These are phyloP conservation scores for Calocybe cyanea DNA, from an alignment of 768 basidiomycete genomes.

Conservation along the genomic window DNA sequence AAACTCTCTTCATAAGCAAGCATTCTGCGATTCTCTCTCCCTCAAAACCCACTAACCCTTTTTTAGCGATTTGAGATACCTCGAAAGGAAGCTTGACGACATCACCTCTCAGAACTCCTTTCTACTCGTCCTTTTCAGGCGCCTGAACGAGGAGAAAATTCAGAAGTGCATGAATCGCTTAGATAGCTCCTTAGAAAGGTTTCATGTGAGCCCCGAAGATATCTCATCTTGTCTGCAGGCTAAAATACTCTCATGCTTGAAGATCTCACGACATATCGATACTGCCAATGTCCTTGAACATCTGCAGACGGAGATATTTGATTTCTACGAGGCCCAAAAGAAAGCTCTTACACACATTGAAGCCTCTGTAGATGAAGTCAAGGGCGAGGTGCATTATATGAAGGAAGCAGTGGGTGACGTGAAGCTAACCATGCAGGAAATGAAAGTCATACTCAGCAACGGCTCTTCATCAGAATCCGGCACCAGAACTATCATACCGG, in stretches of 20 bases:
- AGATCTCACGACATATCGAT: neutral
- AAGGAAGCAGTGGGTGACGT: too few relatives aligned
- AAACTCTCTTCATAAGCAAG: neutral
- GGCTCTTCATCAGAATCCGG: neutral
- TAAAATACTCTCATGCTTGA: too few relatives aligned
- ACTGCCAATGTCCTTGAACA: neutral
- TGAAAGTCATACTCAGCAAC: neutral
- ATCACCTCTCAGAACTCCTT: constrained; percentile 2
- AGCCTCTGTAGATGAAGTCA: neutral
- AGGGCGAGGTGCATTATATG: too few relatives aligned
- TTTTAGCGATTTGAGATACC: constrained; percentile 2
- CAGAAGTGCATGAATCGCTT: neutral
- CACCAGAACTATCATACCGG: neutral
- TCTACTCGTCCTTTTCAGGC: neutral
- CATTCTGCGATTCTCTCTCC: neutral
- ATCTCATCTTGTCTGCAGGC: too few relatives aligned
- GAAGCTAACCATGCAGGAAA: too few relatives aligned
- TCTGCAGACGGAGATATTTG: neutral
- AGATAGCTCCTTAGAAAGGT: neutral
- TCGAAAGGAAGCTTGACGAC: constrained; percentile 1
- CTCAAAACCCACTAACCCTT: neutral
- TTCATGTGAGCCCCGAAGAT: neutral
- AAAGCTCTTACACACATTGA: neutral
- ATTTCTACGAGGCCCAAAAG: neutral
- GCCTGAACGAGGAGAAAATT: constrained; percentile 3